Percentiles rank a stretch among this genome's conserved stretches.
phyloP scores from a whole-genome alignment of 83 land plant genomes.

The Thuja plicata region DNA sequence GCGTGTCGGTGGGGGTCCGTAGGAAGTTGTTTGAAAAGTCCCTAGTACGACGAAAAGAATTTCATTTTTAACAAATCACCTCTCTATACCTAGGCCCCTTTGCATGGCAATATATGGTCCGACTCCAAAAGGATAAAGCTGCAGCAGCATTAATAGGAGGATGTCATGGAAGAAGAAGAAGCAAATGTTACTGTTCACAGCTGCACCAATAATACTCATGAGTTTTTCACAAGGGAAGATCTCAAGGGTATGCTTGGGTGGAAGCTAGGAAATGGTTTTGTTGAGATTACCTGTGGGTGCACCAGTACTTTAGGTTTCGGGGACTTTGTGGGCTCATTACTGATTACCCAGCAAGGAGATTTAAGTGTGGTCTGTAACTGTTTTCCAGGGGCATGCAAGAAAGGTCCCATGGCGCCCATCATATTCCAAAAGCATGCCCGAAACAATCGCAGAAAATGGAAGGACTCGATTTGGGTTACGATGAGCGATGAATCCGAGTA shows the following conservation, averaged over 20 bases:
- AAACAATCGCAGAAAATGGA: not conserved
- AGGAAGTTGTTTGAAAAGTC: no score
- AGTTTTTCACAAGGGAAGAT: not conserved
- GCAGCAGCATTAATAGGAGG: not conserved
- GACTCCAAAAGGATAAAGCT: not conserved
- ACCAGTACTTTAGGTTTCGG: not conserved
- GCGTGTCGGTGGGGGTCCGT: no score
- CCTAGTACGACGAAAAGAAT: no score
- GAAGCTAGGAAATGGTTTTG: not conserved
- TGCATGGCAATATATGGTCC: not conserved
- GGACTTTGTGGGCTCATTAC: not conserved
- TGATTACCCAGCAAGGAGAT: not conserved
- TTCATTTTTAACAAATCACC: no score
- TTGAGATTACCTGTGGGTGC: not conserved
- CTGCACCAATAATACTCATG: not conserved
- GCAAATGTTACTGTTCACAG: not conserved
- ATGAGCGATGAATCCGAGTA: not conserved
- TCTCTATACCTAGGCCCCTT: not conserved
- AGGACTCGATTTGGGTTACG: not conserved
- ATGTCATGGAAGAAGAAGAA: not conserved
- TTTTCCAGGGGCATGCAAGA: not conserved
- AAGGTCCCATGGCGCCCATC: not conserved
- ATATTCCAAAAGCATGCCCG: not conserved
- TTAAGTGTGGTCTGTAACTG: not conserved
- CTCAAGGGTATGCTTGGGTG: not conserved